These are phyloP conservation scores for Pseudogymnoascus sp. DNA, from an alignment of 2,329 filamentous ascomycete species.

Conservation along the genomic window DNA sequence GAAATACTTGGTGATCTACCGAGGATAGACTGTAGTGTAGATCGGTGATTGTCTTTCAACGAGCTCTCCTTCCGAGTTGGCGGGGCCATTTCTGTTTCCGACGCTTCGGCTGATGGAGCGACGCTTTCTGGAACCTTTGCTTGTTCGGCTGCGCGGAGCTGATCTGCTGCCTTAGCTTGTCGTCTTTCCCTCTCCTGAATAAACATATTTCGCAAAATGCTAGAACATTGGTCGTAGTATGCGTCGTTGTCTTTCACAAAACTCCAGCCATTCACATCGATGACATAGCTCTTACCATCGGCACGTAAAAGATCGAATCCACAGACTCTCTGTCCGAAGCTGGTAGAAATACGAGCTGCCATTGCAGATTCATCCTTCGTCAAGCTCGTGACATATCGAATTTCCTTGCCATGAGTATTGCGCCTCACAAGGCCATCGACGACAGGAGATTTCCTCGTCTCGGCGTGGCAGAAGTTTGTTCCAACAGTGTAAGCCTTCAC, in stretches of 20 bases:
- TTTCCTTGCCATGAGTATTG: constrained; percentile 94
- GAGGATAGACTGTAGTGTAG: constrained; percentile 49
- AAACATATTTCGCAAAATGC: constrained; percentile 81
- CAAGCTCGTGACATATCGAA: constrained; percentile 86
- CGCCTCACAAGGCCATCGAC: constrained; percentile 92
- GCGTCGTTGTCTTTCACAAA: constrained; percentile 99
- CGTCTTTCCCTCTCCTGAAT: constrained; percentile 65
- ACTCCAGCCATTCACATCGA: constrained; percentile 98
- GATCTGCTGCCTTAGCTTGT: constrained; percentile 30
- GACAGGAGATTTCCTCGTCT: constrained; percentile 93
- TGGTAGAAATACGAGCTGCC: constrained; percentile 79
- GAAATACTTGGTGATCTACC: constrained; percentile 55
- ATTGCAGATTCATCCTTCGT: constrained; percentile 73
- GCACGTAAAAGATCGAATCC: constrained; percentile 91
- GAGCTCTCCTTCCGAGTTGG: constrained; percentile 17
- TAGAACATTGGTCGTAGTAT: constrained; percentile 88
- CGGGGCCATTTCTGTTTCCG: constrained; percentile 13
- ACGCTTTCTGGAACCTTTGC: constrained; percentile 22
- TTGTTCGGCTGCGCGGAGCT: constrained; percentile 25
- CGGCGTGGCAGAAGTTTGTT: constrained; percentile 85
- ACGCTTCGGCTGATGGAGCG: constrained; percentile 13
- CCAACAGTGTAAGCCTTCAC: constrained; percentile 98
- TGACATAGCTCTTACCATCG: constrained; percentile 86
- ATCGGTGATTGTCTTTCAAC: constrained; percentile 37
- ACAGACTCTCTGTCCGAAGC: constrained; percentile 91